Evolutionary conservation across 495 filamentous ascomycete species (phyloP).

Genomic region (Penicillium canariense): DNA sequence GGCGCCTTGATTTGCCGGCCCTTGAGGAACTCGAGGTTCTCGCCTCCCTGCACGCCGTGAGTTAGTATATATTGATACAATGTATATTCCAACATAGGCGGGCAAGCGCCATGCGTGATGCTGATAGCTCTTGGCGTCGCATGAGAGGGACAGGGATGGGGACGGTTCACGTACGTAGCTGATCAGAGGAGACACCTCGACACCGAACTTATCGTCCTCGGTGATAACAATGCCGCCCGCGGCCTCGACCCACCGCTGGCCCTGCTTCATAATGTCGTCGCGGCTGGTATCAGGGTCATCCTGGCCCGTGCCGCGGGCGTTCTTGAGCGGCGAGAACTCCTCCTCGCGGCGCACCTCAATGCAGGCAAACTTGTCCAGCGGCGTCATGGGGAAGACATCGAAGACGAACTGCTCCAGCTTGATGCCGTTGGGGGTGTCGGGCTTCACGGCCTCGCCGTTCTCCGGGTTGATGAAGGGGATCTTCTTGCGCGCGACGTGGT

Average conservation of each 20-base stretch:
- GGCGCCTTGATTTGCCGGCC: slow-evolving; percentile 73
- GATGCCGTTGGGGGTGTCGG: slow-evolving; percentile 92
- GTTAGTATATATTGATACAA: slow-evolving; percentile 26
- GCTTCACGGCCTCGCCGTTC: slow-evolving; percentile 78
- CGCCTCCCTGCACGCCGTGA: slow-evolving; percentile 64
- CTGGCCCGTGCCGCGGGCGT: slow-evolving; percentile 83
- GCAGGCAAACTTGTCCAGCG: slow-evolving; percentile 85
- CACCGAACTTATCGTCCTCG: slow-evolving; percentile 62
- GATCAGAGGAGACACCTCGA: slow-evolving; percentile 90
- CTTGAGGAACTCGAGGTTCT: slow-evolving; percentile 77
- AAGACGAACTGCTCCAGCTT: slow-evolving; percentile 99
- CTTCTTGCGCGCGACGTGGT: slow-evolving; percentile 98
- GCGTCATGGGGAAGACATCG: slow-evolving; percentile 90
- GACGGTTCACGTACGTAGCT: slow-evolving; percentile 84
- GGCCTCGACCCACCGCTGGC: slow-evolving; percentile 75
- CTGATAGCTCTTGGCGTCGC: too few relatives aligned
- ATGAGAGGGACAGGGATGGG: slow-evolving; percentile 8
- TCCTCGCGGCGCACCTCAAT: slow-evolving; percentile 96
- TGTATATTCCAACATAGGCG: background rate
- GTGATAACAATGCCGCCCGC: slow-evolving; percentile 76
- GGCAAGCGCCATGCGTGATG: background rate
- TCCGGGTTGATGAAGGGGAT: slow-evolving; percentile 80
- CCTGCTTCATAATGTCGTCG: slow-evolving; percentile 84
- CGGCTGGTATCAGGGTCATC: slow-evolving; percentile 93
- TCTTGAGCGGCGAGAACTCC: slow-evolving; percentile 98